A percentile compares a stretch with the other conserved stretches of the same genome.
Conservation (phyloP, 768 basidiomycete species). For the Calocera cornea region DNA sequence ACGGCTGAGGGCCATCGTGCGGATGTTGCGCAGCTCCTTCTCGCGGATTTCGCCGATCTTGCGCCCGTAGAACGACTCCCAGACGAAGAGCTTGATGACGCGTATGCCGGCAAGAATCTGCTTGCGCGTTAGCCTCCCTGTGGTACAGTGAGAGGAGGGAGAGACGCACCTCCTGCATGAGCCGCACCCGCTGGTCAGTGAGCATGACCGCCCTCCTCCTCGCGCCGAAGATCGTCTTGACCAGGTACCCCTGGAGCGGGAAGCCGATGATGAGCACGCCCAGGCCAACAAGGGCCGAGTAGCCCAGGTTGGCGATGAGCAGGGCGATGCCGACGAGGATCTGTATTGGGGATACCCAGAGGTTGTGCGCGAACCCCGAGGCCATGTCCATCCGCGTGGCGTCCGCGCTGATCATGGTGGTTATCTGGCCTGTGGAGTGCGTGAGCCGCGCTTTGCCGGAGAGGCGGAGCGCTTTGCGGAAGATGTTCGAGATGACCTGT, state of each 20-base stretch:
- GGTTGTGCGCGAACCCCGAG: constrained; percentile 27
- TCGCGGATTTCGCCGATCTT: constrained; percentile 31
- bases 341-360: constrained; percentile 50
- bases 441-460: constrained; percentile 45
- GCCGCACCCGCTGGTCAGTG: constrained; percentile 51
- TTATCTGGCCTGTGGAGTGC: constrained; percentile 52
- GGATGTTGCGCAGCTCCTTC: constrained; percentile 14
- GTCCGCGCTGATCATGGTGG: constrained; percentile 57
- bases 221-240: constrained; percentile 39
- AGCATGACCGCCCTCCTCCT: constrained; percentile 45
- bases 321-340: constrained; percentile 48
- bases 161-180: constrained; percentile 41
- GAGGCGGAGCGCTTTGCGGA: constrained; percentile 53
- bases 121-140: background rate
- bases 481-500: constrained; percentile 36
- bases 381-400: constrained; percentile 41
- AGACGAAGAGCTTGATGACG: constrained; percentile 50
- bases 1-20: constrained; percentile 19
- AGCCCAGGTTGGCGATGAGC: constrained; percentile 51
- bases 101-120: constrained; percentile 53
- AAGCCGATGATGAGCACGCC: constrained; percentile 44
- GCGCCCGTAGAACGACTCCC: constrained; percentile 39
- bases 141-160: background rate
- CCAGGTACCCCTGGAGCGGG: constrained; percentile 43
- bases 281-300: constrained; percentile 54